Evolutionary conservation across 495 filamentous ascomycete species (phyloP).

Genomic region (Xylaria nigripes): DNA sequence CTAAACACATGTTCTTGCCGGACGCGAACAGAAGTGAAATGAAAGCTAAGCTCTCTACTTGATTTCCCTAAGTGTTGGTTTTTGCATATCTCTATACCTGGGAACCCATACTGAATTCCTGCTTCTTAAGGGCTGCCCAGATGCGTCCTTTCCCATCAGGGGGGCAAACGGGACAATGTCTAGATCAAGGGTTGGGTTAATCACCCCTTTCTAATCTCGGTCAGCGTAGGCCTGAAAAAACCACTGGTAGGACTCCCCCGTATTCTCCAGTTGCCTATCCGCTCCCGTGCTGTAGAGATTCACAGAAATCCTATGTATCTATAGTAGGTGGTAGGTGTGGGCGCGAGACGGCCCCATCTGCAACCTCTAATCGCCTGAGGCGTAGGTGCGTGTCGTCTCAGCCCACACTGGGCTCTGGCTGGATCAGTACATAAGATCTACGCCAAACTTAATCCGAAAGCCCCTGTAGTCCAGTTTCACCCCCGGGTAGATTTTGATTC

Average conservation of each 20-base stretch:
- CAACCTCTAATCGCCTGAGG: background rate
- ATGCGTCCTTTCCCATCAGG: background rate
- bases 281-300: background rate
- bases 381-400: background rate
- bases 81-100: constrained; percentile 6
- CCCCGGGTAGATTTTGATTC: background rate
- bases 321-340: background rate
- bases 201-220: background rate
- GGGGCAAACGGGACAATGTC: background rate
- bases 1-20: constrained; percentile 3
- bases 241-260: background rate
- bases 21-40: constrained; percentile 1
- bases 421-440: background rate
- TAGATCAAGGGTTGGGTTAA: background rate
- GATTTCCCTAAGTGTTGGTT: background rate
- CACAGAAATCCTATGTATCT: background rate
- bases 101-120: background rate
- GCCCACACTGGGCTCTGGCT: background rate
- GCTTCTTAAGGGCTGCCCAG: background rate
- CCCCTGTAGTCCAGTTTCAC: background rate
- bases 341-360: background rate
- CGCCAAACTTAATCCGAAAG: background rate
- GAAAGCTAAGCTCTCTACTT: constrained; percentile 5
- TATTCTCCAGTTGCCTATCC: background rate
- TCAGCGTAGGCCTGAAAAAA: background rate